Conservation (phyloP, 108 stramenopile species). For the Asterionellopsis glacialis region DNA sequence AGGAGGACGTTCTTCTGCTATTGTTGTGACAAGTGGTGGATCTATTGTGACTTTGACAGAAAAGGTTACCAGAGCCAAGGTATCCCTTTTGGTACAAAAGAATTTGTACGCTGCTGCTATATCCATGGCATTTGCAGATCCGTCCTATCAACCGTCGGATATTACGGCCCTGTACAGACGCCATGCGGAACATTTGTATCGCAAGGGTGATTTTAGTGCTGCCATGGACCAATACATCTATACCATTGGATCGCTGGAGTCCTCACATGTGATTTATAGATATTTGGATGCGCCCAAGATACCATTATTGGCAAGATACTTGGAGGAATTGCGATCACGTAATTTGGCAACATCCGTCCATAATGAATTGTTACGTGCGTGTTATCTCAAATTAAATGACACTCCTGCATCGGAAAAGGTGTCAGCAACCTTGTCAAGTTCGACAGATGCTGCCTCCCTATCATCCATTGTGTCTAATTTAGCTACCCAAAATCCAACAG, state of each 20-base stretch:
- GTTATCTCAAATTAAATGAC: slow-evolving; percentile 81
- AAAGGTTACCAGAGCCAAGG: slow-evolving; percentile 82
- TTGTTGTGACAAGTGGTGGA: slow-evolving; percentile 75
- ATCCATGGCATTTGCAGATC: slow-evolving; percentile 83
- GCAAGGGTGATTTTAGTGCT: slow-evolving; percentile 84
- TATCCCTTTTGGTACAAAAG: slow-evolving; percentile 80
- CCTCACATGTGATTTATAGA: slow-evolving; percentile 91
- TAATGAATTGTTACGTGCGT: slow-evolving; percentile 71
- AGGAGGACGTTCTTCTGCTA: slow-evolving; percentile 65
- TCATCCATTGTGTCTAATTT: slow-evolving; percentile 46
- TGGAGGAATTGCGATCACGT: slow-evolving; percentile 66
- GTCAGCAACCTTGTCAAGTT: slow-evolving; percentile 40
- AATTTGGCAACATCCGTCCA: slow-evolving; percentile 69
- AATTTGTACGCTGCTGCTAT: slow-evolving; percentile 91
- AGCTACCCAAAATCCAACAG: slow-evolving; percentile 55
- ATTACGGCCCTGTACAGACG: slow-evolving; percentile 77
- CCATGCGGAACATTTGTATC: slow-evolving; percentile 93
- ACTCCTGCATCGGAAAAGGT: slow-evolving; percentile 69
- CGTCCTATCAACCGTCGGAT: slow-evolving; percentile 58
- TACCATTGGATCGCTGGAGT: slow-evolving; percentile 92
- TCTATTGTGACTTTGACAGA: slow-evolving; percentile 84
- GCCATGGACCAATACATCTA: slow-evolving; percentile 92
- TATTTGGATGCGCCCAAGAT: slow-evolving; percentile 92
- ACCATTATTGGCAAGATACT: slow-evolving; percentile 77
- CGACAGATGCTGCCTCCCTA: slow-evolving; percentile 38